These are phyloP conservation scores for Alisma plantagoaquatica DNA, from an alignment of 106 monocot species.

Conservation along the genomic window DNA sequence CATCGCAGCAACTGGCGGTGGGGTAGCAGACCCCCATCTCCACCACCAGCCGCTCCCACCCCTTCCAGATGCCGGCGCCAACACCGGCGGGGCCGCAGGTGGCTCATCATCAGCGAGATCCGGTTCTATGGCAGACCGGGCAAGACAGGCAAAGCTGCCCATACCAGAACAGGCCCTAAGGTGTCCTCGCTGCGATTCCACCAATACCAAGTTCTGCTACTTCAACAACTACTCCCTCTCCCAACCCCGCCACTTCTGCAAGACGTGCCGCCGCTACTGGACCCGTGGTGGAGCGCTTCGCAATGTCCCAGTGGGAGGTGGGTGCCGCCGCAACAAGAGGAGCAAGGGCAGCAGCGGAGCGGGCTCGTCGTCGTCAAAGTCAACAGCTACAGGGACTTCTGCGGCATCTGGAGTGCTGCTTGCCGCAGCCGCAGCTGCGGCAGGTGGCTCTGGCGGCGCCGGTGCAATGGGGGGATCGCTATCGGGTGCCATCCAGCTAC, in stretches of 20 bases:
- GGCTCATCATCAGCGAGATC: constrained; percentile 25
- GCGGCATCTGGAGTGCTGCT: no score
- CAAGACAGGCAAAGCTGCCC: constrained; percentile 42
- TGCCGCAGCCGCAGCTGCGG: background rate
- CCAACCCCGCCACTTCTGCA: constrained; percentile 71
- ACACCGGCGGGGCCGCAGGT: no score
- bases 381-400: background rate
- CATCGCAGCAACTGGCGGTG: no score
- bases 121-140: constrained; percentile 45
- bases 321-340: constrained; percentile 54
- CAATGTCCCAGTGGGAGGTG: constrained; percentile 60
- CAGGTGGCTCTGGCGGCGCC: background rate
- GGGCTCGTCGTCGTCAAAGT: background rate
- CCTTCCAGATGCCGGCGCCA: no score
- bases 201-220: constrained; percentile 59
- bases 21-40: no score
- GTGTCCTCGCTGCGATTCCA: constrained; percentile 46
- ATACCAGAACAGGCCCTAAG: constrained; percentile 47
- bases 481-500: no score
- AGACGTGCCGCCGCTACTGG: constrained; percentile 76
- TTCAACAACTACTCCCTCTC: constrained; percentile 54
- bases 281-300: constrained; percentile 53
- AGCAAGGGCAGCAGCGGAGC: constrained; percentile 11
- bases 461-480: no score
- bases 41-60: no score